Evolutionary conservation across 768 basidiomycete species (phyloP), one percentile per base, ranked within the genome.

Genomic region (Coprinopsis marcescibilis): DNA sequence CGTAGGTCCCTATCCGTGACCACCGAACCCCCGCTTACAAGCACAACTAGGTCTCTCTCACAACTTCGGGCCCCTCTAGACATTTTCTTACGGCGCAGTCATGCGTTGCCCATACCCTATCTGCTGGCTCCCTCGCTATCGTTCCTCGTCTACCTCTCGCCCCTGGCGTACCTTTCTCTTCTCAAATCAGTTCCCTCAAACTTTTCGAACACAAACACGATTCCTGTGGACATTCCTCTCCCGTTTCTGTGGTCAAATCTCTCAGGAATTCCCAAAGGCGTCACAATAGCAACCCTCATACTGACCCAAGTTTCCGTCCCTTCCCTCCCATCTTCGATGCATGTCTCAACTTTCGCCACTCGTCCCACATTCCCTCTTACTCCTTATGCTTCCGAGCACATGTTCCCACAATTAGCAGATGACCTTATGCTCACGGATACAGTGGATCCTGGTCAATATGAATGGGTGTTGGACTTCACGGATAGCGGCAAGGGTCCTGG

Each of bases 391-490:
- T 62, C 70, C 5, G 68, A 78, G 42, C 76, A 78, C 45, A 57
- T 64, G 3, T 80, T 82, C 51, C 76, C 78, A 6, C 71, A 73
- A 48, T 56, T 60, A 21, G 64, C 37, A 7, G 33, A 69, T 38
- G 56, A 50, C 15, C 60, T 57, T 21, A 54, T 60, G 50, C 33
- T 56, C 19, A 47, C 51, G 25, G 44, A 50, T 8, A 49, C 52
- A 15, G 43, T 43, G 10, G 51, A 43, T 20, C 50, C 49, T 15
- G 61, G 54, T 6, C 65, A 69, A 19, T 66, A 72, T 52, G 65
- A 71, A 1, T 89, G 88, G 85, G 67, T 81, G 11, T 73, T 90
- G 19, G 85, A 88, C 58, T 89, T 90, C 55, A 85, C 85, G 1
- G 65, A 70, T 38, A 70, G 71, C 17, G 76, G 76, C 0, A 65